phyloP scores from a whole-genome alignment of 192 early-diverging fungal genomes.

The Globomyces pollinis-pini region DNA sequence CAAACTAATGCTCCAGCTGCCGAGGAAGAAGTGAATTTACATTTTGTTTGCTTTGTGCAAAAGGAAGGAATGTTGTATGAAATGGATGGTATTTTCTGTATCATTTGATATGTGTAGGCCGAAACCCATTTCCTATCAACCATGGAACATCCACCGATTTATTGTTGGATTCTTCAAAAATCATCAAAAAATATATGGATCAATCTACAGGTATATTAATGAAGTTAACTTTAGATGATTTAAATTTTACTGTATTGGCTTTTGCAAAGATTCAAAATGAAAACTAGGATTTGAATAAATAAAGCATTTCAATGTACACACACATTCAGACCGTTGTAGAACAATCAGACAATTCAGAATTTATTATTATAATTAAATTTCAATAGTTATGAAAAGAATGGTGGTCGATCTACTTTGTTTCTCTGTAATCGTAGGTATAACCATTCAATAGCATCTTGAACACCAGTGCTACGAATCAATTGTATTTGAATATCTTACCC shows the following conservation, averaged over 20 bases:
- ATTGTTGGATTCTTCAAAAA: neutral
- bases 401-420: constrained; percentile 62
- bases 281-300: too few species aligned
- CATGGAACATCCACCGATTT: constrained; percentile 47
- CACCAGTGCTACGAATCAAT: constrained; percentile 54
- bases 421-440: constrained; percentile 59
- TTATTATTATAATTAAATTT: too few species aligned
- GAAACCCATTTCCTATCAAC: constrained; percentile 71
- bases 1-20: constrained; percentile 47
- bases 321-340: too few species aligned
- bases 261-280: neutral
- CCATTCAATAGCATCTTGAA: constrained; percentile 88
- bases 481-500: constrained; percentile 69
- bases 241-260: neutral
- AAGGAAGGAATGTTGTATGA: constrained; percentile 76
- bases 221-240: neutral
- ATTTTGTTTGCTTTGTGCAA: constrained; percentile 81
- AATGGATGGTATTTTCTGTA: constrained; percentile 57
- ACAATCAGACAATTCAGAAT: too few species aligned
- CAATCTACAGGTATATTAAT: neutral
- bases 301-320: too few species aligned
- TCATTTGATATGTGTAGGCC: constrained; percentile 23
- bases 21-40: constrained; percentile 72
- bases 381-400: too few species aligned
- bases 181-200: neutral